Conservation (phyloP, 2,329 filamentous ascomycete species). For the Fusarium buharicum region DNA sequence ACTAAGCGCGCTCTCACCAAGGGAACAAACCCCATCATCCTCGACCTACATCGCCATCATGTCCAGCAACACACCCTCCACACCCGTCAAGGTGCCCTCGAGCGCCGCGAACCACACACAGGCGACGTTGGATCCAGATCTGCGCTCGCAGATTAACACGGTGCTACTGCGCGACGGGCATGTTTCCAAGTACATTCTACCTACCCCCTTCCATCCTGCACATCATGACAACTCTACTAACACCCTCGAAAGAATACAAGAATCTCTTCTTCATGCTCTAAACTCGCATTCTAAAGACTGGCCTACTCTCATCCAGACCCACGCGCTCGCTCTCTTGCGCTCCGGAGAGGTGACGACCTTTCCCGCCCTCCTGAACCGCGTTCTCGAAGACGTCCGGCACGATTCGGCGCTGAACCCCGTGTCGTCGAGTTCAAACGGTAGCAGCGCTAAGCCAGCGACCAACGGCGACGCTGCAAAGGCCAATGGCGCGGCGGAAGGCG, state of each 20-base stretch:
- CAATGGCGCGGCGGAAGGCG: slow-evolving; percentile 41
- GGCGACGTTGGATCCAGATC: slow-evolving; percentile 69
- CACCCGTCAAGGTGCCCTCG: slow-evolving; percentile 69
- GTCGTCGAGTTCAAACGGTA: slow-evolving; percentile 47
- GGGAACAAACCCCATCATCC: slow-evolving; percentile 3
- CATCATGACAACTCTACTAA: slow-evolving; percentile 8
- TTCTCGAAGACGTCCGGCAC: slow-evolving; percentile 70
- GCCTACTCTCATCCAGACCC: slow-evolving; percentile 68
- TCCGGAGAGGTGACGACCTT: slow-evolving; percentile 69
- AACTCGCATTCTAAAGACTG: slow-evolving; percentile 70
- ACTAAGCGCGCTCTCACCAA: neutral
- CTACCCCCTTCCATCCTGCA: neutral
- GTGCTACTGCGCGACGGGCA: slow-evolving; percentile 68
- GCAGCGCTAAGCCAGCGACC: slow-evolving; percentile 45
- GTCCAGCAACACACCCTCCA: slow-evolving; percentile 60
- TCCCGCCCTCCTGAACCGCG: slow-evolving; percentile 67
- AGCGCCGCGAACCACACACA: slow-evolving; percentile 69
- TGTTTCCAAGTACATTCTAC: slow-evolving; percentile 62
- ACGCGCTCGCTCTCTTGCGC: slow-evolving; percentile 69
- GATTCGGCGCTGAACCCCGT: slow-evolving; percentile 52
- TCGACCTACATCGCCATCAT: slow-evolving; percentile 44
- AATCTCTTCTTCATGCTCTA: slow-evolving; percentile 70
- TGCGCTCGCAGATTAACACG: slow-evolving; percentile 71
- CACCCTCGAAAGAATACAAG: slow-evolving; percentile 65
- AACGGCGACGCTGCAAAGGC: slow-evolving; percentile 49